Conservation (phyloP, 139 green algal species). For the Chlamydomonas sp. region DNA sequence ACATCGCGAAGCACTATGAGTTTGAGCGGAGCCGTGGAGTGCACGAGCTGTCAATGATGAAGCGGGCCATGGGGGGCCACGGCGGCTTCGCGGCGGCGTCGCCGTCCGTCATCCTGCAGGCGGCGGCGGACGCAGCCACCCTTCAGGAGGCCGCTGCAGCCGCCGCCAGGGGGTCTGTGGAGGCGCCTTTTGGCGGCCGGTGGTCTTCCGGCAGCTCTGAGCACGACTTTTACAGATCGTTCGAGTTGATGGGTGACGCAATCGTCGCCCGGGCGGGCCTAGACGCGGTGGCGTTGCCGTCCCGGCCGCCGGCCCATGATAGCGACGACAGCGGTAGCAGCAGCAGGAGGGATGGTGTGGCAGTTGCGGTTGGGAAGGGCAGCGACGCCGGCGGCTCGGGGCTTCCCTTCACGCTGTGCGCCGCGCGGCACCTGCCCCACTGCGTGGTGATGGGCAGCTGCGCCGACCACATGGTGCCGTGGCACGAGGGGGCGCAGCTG, state of each 20-base stretch:
- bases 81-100: slow-evolving; percentile 72
- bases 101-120: slow-evolving; percentile 70
- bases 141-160: not conserved
- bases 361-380: no score
- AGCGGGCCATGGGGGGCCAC: slow-evolving; percentile 75
- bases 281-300: not conserved
- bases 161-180: not conserved
- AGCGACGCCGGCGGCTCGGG: no score
- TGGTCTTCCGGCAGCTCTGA: not conserved
- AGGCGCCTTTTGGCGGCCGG: not conserved
- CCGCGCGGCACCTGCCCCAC: slow-evolving; percentile 33
- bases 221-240: slow-evolving; percentile 8
- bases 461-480: slow-evolving; percentile 52
- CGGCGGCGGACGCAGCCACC: slow-evolving; percentile 6
- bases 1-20: slow-evolving; percentile 86
- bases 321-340: not conserved
- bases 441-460: slow-evolving; percentile 46
- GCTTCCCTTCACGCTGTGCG: not conserved
- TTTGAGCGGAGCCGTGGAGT: slow-evolving; percentile 80
- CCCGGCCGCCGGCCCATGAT: not conserved
- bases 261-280: slow-evolving; percentile 57
- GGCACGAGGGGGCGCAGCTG: slow-evolving; percentile 54
- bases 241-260: slow-evolving; percentile 47
- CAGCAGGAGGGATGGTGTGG: not conserved
- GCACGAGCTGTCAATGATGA: slow-evolving; percentile 86